phyloP scores from a whole-genome alignment of 345 rosid genomes.

The Eucalyptus victrix region DNA sequence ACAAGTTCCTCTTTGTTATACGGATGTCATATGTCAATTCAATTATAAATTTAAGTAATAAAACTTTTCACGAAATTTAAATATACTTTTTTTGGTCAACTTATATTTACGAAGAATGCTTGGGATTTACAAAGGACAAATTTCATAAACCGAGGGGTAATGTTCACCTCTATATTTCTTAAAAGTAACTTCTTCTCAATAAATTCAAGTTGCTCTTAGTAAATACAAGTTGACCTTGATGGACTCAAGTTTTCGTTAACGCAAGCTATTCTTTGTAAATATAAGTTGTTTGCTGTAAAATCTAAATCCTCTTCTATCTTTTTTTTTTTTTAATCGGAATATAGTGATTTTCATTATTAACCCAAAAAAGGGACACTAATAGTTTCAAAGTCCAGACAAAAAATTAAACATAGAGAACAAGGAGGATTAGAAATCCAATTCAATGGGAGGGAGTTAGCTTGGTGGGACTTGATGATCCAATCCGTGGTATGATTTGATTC shows the following conservation, averaged over 20 bases:
- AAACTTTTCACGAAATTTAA: too few species aligned
- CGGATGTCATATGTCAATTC: rapidly evolving
- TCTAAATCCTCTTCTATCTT: neutral
- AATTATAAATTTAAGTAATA: too few species aligned
- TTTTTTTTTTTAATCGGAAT: neutral
- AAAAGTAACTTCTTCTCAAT: too few species aligned
- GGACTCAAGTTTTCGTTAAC: neutral
- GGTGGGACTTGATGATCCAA: neutral
- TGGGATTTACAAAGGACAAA: neutral
- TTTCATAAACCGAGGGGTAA: too few species aligned
- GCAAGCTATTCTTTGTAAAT: neutral
- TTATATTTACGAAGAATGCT: neutral
- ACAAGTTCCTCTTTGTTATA: too few species aligned
- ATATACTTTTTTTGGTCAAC: neutral
- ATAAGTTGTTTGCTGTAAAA: neutral
- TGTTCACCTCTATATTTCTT: too few species aligned
- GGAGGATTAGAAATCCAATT: neutral
- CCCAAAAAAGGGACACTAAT: neutral
- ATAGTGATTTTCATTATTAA: neutral
- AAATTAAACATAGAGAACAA: too few species aligned
- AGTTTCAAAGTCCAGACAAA: neutral
- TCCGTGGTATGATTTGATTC: neutral
- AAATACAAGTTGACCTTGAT: neutral
- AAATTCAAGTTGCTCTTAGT: too few species aligned
- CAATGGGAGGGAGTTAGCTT: neutral